Evolutionary conservation across 2,329 filamentous ascomycete species (phyloP).

Genomic region (Sporothrix humicola): DNA sequence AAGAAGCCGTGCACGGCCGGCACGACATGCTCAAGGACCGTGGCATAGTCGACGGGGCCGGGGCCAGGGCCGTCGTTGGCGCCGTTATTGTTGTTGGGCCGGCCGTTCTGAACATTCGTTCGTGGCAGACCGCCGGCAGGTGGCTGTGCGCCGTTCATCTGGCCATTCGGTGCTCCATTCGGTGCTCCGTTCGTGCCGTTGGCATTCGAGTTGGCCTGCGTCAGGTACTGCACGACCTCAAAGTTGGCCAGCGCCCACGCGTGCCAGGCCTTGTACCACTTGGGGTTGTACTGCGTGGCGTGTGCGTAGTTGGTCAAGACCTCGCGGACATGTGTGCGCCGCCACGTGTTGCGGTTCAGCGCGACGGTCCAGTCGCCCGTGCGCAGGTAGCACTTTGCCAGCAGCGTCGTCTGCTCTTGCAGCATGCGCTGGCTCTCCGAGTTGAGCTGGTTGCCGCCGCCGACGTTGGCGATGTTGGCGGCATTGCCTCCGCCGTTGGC

Average conservation of each 20-base stretch:
- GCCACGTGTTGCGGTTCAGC: slow-evolving; percentile 87
- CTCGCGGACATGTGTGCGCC: slow-evolving; percentile 81
- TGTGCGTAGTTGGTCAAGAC: slow-evolving; percentile 89
- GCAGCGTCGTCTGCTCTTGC: slow-evolving; percentile 69
- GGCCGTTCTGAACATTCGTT: not conserved
- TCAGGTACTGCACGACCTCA: slow-evolving; percentile 87
- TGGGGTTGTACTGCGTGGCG: slow-evolving; percentile 90
- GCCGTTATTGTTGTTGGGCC: not conserved
- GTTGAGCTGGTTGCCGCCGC: slow-evolving; percentile 46
- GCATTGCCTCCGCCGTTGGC: slow-evolving; percentile 36
- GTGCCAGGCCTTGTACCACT: slow-evolving; percentile 99
- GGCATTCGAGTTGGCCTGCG: slow-evolving; percentile 45
- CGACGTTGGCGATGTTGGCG: slow-evolving; percentile 43
- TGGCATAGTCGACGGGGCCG: slow-evolving; percentile 64
- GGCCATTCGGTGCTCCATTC: not conserved
- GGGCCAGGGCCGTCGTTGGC: slow-evolving; percentile 44
- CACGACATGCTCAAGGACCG: slow-evolving; percentile 86
- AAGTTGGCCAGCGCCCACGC: slow-evolving; percentile 98
- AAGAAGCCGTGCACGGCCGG: slow-evolving; percentile 96
- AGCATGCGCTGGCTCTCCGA: slow-evolving; percentile 59
- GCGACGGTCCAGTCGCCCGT: slow-evolving; percentile 95
- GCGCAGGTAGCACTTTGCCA: slow-evolving; percentile 94
- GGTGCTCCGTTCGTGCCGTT: not conserved
- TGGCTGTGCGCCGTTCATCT: slow-evolving; percentile 13
- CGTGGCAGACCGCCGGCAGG: not conserved